A percentile compares a stretch with the other conserved stretches of the same genome.
phyloP scores from a whole-genome alignment of 495 filamentous ascomycete species.

The Penicillium alfredii region DNA sequence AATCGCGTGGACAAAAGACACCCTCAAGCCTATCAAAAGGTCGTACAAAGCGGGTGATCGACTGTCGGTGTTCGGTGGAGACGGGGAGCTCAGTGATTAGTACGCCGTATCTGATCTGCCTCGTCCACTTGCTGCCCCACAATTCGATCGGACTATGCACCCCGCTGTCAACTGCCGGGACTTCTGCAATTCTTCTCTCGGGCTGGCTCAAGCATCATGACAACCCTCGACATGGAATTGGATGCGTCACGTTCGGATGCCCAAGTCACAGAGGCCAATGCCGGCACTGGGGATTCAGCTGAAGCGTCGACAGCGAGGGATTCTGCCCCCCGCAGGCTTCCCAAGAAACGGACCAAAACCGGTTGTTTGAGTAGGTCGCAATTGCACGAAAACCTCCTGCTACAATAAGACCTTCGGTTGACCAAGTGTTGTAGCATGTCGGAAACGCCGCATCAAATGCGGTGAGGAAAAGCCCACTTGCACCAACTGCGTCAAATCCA shows the following conservation, averaged over 20 bases:
- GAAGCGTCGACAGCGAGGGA: conserved; percentile 12
- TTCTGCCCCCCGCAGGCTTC: conserved; percentile 18
- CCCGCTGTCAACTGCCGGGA: too few relatives aligned
- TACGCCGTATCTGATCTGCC: too few relatives aligned
- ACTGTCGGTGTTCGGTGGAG: too few relatives aligned
- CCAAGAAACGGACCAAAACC: conserved; percentile 82
- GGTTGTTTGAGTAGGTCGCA: conserved; percentile 80
- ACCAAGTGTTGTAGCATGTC: conserved; percentile 61
- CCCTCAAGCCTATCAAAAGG: too few relatives aligned
- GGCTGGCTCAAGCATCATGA: too few relatives aligned
- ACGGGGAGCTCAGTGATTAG: too few relatives aligned
- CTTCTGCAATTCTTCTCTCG: too few relatives aligned
- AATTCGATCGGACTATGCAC: too few relatives aligned
- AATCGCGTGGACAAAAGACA: too few relatives aligned
- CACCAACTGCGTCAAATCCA: conserved; percentile 90
- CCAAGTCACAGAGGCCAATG: background rate
- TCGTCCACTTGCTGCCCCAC: too few relatives aligned
- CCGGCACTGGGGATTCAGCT: conserved; percentile 1
- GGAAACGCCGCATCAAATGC: conserved; percentile 93
- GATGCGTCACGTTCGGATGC: background rate
- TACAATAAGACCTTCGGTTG: conserved; percentile 1
- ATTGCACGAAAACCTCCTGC: background rate
- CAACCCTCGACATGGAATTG: background rate
- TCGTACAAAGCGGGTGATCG: too few relatives aligned
- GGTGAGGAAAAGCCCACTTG: conserved; percentile 91